phyloP scores from a whole-genome alignment of 345 rosid genomes.

The Linum lewisii region DNA sequence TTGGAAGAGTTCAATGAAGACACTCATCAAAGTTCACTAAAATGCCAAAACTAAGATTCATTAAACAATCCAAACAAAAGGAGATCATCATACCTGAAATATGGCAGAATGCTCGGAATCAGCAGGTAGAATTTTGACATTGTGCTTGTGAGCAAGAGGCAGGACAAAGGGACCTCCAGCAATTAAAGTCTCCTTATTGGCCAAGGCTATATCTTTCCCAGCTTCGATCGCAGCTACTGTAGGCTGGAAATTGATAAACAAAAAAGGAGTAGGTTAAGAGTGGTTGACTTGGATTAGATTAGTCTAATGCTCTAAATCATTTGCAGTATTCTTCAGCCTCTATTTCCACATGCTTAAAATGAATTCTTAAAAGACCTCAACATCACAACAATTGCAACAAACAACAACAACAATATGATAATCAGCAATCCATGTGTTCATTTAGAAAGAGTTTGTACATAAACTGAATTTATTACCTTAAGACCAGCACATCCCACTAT shows the following conservation, averaged over 20 bases:
- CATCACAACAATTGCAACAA: no score
- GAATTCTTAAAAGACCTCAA: neutral
- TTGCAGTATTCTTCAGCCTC: conserved; percentile 5
- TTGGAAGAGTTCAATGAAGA: neutral
- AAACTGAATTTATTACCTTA: conserved; percentile 38
- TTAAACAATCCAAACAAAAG: neutral
- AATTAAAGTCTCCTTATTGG: conserved; percentile 93
- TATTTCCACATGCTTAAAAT: neutral
- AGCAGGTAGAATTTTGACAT: conserved; percentile 91
- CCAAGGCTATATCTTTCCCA: conserved; percentile 87
- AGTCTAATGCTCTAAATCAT: conserved; percentile 1
- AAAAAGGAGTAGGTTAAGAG: conserved; percentile 1
- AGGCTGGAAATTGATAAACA: conserved; percentile 36
- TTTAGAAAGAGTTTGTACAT: no score
- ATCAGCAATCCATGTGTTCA: neutral
- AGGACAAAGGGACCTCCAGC: conserved; percentile 98
- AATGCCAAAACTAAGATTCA: conserved; percentile 7
- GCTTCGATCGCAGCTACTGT: conserved; percentile 98
- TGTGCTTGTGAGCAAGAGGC: conserved; percentile 81
- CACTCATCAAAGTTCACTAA: conserved; percentile 7
- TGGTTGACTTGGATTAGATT: conserved; percentile 1
- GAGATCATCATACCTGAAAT: conserved; percentile 59
- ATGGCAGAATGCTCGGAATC: conserved; percentile 99
- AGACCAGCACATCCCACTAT: conserved; percentile 99
- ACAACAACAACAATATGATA: neutral